These are phyloP conservation scores for Debaryomycetaceae sp. DNA, from an alignment of 1,139 yeast species.

Conservation along the genomic window DNA sequence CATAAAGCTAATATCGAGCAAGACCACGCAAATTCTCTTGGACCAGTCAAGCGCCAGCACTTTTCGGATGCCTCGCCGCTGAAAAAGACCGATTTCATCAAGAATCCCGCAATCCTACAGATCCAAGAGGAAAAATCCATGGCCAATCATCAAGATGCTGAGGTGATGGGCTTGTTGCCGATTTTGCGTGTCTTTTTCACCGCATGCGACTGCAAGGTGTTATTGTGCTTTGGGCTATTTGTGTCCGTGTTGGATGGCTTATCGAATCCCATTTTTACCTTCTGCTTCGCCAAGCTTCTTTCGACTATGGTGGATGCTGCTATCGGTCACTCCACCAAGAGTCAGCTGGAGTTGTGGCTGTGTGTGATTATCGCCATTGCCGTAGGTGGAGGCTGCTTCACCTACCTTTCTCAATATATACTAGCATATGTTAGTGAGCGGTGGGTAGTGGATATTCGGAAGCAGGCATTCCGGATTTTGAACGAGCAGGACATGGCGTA, in stretches of 20 bases:
- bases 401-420: constrained; percentile 38
- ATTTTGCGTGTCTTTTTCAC: constrained; percentile 26
- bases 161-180: constrained; percentile 15
- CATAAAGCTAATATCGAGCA: background rate
- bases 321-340: constrained; percentile 11
- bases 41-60: background rate
- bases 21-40: background rate
- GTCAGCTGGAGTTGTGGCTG: constrained; percentile 53
- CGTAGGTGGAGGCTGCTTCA: constrained; percentile 44
- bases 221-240: constrained; percentile 41
- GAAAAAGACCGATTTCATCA: constrained; percentile 1
- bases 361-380: constrained; percentile 51
- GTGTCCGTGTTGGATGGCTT: constrained; percentile 49
- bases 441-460: constrained; percentile 53
- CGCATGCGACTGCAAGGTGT: constrained; percentile 21
- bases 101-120: constrained; percentile 15
- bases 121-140: constrained; percentile 10
- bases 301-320: constrained; percentile 41
- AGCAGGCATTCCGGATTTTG: constrained; percentile 35
- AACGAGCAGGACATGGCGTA: constrained; percentile 45
- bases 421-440: constrained; percentile 54
- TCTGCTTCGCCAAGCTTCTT: constrained; percentile 58
- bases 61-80: background rate
- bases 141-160: constrained; percentile 1
- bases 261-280: constrained; percentile 70